Evolutionary conservation across 73 alveolate species (phyloP), one percentile per base, ranked within the genome.

Genomic region (Symbiodinium natans): DNA sequence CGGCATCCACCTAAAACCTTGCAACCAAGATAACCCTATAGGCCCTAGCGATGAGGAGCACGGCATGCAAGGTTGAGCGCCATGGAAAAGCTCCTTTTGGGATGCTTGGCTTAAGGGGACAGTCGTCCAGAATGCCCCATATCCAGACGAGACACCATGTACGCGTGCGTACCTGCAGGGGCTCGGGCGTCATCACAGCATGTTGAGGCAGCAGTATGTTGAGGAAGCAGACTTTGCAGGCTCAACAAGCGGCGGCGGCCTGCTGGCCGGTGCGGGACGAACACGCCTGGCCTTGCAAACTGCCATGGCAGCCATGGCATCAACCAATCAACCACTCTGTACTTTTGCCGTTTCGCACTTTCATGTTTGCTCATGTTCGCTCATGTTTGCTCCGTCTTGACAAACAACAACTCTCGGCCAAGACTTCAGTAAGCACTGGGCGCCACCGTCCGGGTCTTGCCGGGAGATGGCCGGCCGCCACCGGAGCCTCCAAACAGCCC

Each of bases 251-350:
- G 8, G 63, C 17, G 17, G 82, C 25, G 31, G 40, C 97, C 97
- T 90, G 97, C 97, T 25, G 97, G 97, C 7, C 97, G 97, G 80
- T 90, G 97, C 11, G 97, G 97, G n/a, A 90, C 97, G 42, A 90
- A 90, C 17, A 90, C 97, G 36, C 83, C 83, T 39, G 83, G 39
- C 97, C 97, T 90, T 36, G 0, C 43, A 11, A 3, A 63, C 80
- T 63, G 33, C 38, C 33, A n/a, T n/a, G n/a, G n/a, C n/a, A n/a
- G n/a, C n/a, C n/a, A n/a, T n/a, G n/a, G n/a, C n/a, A n/a, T n/a
- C n/a, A n/a, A n/a, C n/a, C n/a, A n/a, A n/a, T n/a, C n/a, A n/a
- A n/a, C n/a, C n/a, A n/a, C n/a, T n/a, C n/a, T n/a, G n/a, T n/a
- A n/a, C n/a, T n/a, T n/a, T n/a, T n/a, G n/a, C n/a, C n/a, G n/a